Evolutionary conservation across 306 rosid species (phyloP), one percentile per base, ranked within the genome.

Genomic region (Fagus crenata): DNA sequence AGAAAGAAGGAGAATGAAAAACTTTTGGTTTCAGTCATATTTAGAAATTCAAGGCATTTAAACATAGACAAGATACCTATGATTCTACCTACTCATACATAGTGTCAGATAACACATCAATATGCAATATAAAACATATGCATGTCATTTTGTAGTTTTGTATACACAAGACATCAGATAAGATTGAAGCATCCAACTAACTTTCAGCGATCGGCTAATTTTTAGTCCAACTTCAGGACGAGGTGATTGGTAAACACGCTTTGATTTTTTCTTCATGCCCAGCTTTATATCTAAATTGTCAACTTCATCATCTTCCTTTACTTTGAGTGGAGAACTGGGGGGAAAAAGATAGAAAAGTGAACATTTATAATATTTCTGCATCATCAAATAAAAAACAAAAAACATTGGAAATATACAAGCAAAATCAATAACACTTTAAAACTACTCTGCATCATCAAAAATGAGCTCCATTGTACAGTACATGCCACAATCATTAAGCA

Each of bases 251-350:
- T 94, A 94, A 35, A 89, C 85, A 40, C 98, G 98, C 84, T 89
- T 94, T n/a, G 98, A 88, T 75, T 85, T 94, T 82, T 85, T 94
- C 85, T 88, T 90, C 67, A 69, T 87, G 40, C 87, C 87, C 77
- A 88, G 82, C 90, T 92, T 89, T 83, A 94, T 84, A 78, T 92
- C 98, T 68, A 94, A 79, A 61, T 89, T 86, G 85, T 94, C 98
- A 72, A 92, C 98, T 84, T 94, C 98, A 28, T 94, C 98, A 67
- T 94, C 97, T 60, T 94, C 98, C 80, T 90, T 89, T 82, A 92
- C 83, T 86, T 76, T 90, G 58, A 94, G 87, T 1, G 96, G 95
- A 67, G 97, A 94, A 80, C 98, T 92, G 89, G 14, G 49, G n/a
- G 64, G 80, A 74, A 39, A 42, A 46, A 36, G 63, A 17, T 60